Conservation (phyloP, 345 rosid genomes). For the Litchi chinensis region DNA sequence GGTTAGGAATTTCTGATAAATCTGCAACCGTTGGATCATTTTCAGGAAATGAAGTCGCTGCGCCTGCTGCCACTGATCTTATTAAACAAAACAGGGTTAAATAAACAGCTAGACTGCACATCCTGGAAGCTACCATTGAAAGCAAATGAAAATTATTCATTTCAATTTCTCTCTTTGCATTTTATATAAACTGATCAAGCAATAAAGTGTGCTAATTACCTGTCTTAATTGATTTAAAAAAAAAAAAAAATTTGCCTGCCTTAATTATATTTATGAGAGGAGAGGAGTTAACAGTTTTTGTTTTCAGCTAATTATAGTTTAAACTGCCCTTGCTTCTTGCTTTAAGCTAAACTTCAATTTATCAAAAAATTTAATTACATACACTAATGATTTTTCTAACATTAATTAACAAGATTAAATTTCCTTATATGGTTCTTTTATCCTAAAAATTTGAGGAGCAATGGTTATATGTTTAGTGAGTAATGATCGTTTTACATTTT, state of each 20-base stretch:
- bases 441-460: too few relatives aligned
- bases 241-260: neutral
- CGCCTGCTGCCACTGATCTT: neutral
- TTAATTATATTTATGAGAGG: too few relatives aligned
- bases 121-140: neutral
- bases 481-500: too few relatives aligned
- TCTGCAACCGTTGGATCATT: neutral
- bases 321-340: neutral
- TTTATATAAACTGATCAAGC: neutral
- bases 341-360: too few relatives aligned
- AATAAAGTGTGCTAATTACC: neutral
- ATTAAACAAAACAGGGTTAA: neutral
- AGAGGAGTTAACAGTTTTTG: neutral
- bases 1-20: neutral
- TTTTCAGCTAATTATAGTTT: neutral
- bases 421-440: too few relatives aligned
- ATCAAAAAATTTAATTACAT: neutral
- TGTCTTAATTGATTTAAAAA: too few relatives aligned
- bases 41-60: neutral
- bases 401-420: too few relatives aligned
- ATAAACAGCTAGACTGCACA: neutral
- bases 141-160: neutral
- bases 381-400: neutral
- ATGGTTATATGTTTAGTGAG: too few relatives aligned
- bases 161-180: neutral